phyloP scores from a whole-genome alignment of 129 eudicot species.

The Centella asiatica region DNA sequence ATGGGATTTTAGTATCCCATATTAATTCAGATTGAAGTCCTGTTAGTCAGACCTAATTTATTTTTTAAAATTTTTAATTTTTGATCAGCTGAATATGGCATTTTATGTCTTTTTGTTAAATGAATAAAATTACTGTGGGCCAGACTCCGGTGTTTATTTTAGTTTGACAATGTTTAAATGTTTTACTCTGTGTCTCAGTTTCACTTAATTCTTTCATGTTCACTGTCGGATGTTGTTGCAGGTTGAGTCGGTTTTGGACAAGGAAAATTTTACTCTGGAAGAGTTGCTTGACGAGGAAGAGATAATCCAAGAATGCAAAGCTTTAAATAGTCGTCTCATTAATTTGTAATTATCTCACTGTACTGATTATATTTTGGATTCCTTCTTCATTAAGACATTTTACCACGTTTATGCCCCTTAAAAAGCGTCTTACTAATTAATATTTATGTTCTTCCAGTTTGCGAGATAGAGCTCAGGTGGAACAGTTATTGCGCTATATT shows the following conservation, averaged over 20 bases:
- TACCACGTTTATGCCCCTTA: too few relatives aligned
- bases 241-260: constrained; percentile 37
- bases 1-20: too few relatives aligned
- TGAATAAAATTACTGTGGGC: too few relatives aligned
- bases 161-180: background rate
- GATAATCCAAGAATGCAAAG: constrained; percentile 52
- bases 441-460: constrained; percentile 20
- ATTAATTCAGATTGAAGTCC: too few relatives aligned
- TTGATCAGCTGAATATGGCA: too few relatives aligned
- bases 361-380: background rate
- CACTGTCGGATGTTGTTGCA: background rate
- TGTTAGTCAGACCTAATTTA: too few relatives aligned
- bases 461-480: constrained; percentile 42
- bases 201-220: background rate
- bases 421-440: background rate
- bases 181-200: background rate
- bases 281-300: constrained; percentile 48
- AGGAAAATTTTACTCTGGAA: constrained; percentile 42
- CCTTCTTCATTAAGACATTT: background rate
- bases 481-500: constrained; percentile 34
- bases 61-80: too few relatives aligned
- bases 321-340: constrained; percentile 34
- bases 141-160: too few relatives aligned
- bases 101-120: too few relatives aligned
- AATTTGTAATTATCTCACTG: constrained; percentile 30